phyloP scores from a whole-genome alignment of 164 flowering plant species.

The Sedum album region DNA sequence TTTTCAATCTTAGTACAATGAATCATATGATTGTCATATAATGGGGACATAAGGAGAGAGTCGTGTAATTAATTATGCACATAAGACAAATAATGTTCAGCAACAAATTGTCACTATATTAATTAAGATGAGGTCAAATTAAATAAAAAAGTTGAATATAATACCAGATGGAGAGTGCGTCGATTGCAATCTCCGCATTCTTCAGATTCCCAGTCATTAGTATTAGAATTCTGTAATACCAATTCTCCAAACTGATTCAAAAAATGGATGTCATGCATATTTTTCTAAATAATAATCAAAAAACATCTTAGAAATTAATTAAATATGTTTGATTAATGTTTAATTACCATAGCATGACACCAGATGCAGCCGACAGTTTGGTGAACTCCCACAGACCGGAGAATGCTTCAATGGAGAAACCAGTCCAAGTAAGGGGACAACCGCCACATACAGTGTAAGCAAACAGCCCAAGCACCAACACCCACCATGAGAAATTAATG shows the following conservation, averaged over 20 bases:
- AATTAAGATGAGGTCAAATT: not conserved
- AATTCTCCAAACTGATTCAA: constrained; percentile 53
- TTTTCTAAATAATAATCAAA: no score
- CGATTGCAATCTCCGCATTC: constrained; percentile 55
- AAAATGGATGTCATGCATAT: no score
- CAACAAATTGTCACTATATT: not conserved
- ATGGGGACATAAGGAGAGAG: not conserved
- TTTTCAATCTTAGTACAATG: no score
- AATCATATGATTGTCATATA: no score
- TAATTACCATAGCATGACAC: constrained; percentile 42
- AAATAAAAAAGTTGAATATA: not conserved
- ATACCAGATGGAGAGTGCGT: constrained; percentile 68
- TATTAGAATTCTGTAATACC: constrained; percentile 58
- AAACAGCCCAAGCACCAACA: constrained; percentile 23
- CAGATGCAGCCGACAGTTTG: constrained; percentile 46
- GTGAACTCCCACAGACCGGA: constrained; percentile 44
- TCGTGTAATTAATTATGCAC: not conserved
- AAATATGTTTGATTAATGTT: not conserved
- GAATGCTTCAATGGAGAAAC: constrained; percentile 42
- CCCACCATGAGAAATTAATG: constrained; percentile 41
- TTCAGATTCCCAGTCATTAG: constrained; percentile 53
- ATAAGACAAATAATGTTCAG: not conserved
- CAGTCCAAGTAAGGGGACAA: constrained; percentile 42
- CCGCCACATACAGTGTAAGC: constrained; percentile 32
- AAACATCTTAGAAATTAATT: no score